Evolutionary conservation across 2,329 filamentous ascomycete genomes (phyloP).

Genomic region (Neonectria punicea): DNA sequence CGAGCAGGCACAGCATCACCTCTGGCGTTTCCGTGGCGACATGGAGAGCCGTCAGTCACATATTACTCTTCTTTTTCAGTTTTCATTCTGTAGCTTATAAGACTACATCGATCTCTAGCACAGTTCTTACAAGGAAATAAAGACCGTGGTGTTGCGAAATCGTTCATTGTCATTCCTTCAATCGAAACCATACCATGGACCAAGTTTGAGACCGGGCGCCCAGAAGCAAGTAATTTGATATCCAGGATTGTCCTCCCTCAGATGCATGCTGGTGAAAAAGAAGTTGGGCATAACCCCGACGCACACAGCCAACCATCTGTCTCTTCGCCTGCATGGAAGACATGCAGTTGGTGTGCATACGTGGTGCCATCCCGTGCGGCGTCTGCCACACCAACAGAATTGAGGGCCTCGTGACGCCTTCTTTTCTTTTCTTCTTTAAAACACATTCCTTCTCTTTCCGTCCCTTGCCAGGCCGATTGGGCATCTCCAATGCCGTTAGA

Average conservation of each 20-base stretch:
- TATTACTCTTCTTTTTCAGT: neutral
- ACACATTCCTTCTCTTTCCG: neutral
- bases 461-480: neutral
- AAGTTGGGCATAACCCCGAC: neutral
- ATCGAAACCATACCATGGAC: no score
- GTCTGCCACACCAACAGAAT: neutral
- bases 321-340: neutral
- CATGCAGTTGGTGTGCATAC: slow-evolving; percentile 1
- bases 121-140: no score
- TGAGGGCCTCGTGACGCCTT: neutral
- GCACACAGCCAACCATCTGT: neutral
- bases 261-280: neutral
- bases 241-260: neutral
- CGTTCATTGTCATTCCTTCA: no score
- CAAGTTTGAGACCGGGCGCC: no score
- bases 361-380: neutral
- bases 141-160: no score
- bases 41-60: neutral
- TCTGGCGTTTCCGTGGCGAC: neutral
- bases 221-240: neutral
- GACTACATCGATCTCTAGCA: no score
- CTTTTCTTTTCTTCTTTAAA: neutral
- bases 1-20: neutral
- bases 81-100: no score
- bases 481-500: neutral